phyloP scores from a whole-genome alignment of 1,139 yeast genomes.

The Geotrichum klebahnii region DNA sequence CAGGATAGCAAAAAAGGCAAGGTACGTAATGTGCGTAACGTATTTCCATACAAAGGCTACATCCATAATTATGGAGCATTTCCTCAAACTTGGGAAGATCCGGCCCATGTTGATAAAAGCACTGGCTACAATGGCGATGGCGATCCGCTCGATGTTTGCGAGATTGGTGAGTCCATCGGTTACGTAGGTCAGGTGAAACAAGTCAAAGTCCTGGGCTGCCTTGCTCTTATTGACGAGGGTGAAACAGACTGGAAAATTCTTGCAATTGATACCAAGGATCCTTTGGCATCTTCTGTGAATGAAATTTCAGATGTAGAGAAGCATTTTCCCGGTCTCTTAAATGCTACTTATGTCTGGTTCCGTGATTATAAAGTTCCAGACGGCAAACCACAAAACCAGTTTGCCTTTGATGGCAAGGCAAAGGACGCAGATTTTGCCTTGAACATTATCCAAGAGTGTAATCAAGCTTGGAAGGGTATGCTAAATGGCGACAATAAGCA shows the following conservation, averaged over 20 bases:
- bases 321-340: constrained; percentile 78
- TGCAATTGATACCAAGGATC: constrained; percentile 78
- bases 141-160: constrained; percentile 95
- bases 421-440: constrained; percentile 66
- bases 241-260: constrained; percentile 97
- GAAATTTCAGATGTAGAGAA: constrained; percentile 79
- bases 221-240: constrained; percentile 94
- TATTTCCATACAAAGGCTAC: constrained; percentile 95
- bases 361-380: constrained; percentile 92
- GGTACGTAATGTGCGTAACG: constrained; percentile 77
- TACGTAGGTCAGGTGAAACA: constrained; percentile 71
- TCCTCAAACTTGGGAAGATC: constrained; percentile 97
- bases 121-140: constrained; percentile 75
- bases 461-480: constrained; percentile 64
- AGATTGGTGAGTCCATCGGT: constrained; percentile 69
- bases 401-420: constrained; percentile 81
- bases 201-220: constrained; percentile 86
- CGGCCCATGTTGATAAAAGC: constrained; percentile 45
- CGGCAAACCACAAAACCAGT: constrained; percentile 82
- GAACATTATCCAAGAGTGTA: constrained; percentile 67
- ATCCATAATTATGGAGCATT: constrained; percentile 97
- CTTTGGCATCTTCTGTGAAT: constrained; percentile 67
- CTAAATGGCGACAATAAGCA: constrained; percentile 1
- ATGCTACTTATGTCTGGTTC: constrained; percentile 89
- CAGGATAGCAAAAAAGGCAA: constrained; percentile 93